Conservation (phyloP, 1,139 yeast species). For the Diutina pseudorugosa region DNA sequence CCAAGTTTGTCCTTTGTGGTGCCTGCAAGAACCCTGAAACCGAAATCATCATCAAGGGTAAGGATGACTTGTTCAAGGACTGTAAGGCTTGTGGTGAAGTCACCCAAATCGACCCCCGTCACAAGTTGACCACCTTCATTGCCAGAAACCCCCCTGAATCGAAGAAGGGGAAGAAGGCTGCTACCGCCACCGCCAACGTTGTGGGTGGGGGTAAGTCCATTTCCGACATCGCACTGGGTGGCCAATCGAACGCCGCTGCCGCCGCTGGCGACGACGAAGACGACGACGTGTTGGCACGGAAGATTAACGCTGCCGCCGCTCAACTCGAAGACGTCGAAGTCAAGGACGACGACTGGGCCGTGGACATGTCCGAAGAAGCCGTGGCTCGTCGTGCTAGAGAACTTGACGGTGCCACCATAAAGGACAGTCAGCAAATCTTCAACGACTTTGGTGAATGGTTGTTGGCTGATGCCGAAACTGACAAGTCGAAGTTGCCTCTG, state of each 20-base stretch:
- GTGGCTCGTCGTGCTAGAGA: constrained; percentile 86
- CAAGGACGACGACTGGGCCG: constrained; percentile 94
- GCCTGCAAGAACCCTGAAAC: constrained; percentile 98
- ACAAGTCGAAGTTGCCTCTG: constrained; percentile 49
- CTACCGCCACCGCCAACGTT: constrained; percentile 86
- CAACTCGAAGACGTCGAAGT: constrained; percentile 42
- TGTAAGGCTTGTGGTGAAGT: constrained; percentile 98
- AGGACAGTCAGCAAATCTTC: constrained; percentile 32
- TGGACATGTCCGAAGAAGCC: constrained; percentile 95
- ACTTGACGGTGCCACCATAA: constrained; percentile 50
- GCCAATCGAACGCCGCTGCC: constrained; percentile 14
- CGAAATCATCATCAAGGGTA: constrained; percentile 71
- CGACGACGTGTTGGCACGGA: constrained; percentile 68
- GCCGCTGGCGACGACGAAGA: constrained; percentile 37
- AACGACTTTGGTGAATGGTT: constrained; percentile 91
- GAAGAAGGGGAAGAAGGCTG: constrained; percentile 50
- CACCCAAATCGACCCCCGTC: constrained; percentile 74
- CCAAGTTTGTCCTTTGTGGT: constrained; percentile 86
- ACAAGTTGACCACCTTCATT: constrained; percentile 76
- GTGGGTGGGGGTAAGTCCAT: constrained; percentile 81
- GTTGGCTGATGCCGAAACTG: constrained; percentile 37
- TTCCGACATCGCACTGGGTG: constrained; percentile 53
- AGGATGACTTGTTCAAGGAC: constrained; percentile 72
- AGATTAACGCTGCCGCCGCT: constrained; percentile 55
- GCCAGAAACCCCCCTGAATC: constrained; percentile 75